Base-by-base conservation (phyloP, 2,329 filamentous ascomycete species). In the Xylariales sp. region DNA sequence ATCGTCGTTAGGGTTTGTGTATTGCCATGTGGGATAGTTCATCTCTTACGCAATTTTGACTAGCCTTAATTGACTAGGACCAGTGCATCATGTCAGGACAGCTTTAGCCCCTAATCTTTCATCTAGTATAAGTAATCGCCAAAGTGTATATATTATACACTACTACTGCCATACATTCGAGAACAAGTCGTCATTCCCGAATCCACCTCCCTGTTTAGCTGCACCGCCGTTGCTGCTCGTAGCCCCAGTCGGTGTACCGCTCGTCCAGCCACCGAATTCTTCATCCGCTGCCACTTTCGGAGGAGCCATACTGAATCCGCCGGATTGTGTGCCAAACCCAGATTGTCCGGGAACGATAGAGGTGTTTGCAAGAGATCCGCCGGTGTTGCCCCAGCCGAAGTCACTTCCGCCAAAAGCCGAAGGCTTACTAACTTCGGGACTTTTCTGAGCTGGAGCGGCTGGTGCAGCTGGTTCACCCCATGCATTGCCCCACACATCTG, bases 261-360 rank as follows among this genome's bases (percentile, higher is more conserved):
- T 94, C 35, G 87, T 82, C 91, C 91, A 97, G 10, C 91, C 90
- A 15, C 91, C 91, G 68, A 96, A 97, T 58, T 97, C 91, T 63
- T 97, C 91, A 54, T 97, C 91, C 0, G 87, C 85, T 25, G 86
- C 76, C 3, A 95, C 86, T 55, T 84, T 83, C 18, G 87, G 81
- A 29, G 71, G 67, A 8, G 38, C 24, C 3, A 28, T 28, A 16
- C 28, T 24, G 28, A 28, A 31, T 18, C 28, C 20, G 20, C 38
- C 28, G 10, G 38, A 40, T 29, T 40, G 38, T 41, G 70, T 58
- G 40, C 71, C 76, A 62, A 87, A 84, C 18, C 84, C 83, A 51
- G 74, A 74, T 1, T 76, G 68, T 1, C 78, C 76, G 3, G 77
- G 76, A 15, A 84, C 71, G 58, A 83, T 79, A 37, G 78, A 75